Evolutionary conservation across 176 grass and related monocot genomes (phyloP).

Genomic region (Secale cereale): DNA sequence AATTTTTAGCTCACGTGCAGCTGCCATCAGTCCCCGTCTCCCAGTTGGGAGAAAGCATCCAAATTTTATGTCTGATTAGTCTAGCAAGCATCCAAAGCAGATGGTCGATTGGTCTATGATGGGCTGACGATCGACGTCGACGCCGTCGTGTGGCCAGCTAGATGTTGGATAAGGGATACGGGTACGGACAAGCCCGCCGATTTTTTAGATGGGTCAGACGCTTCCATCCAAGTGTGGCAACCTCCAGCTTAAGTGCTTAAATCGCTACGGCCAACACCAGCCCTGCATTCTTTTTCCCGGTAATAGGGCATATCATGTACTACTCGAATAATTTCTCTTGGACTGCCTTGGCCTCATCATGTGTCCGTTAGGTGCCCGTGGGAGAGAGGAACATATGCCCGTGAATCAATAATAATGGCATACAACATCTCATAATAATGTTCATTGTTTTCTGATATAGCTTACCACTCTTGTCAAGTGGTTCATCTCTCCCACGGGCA

Average conservation of each 20-base stretch:
- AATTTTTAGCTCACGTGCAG: background rate
- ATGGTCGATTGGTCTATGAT: background rate
- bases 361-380: background rate
- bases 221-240: background rate
- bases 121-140: background rate
- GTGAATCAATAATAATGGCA: too few relatives aligned
- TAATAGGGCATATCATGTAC: background rate
- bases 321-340: background rate
- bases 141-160: background rate
- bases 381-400: too few relatives aligned
- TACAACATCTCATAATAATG: too few relatives aligned
- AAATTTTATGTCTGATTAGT: background rate
- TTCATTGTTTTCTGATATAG: too few relatives aligned
- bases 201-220: background rate
- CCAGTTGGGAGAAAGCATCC: background rate
- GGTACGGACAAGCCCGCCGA: background rate
- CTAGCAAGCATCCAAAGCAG: background rate
- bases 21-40: background rate
- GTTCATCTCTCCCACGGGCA: too few relatives aligned
- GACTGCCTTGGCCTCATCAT: background rate
- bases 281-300: background rate
- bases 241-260: background rate
- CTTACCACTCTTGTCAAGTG: too few relatives aligned
- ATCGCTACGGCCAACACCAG: background rate
- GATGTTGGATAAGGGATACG: background rate